Evolutionary conservation across 805 yeast genomes (phyloP), one percentile per base, ranked within the genome.

Genomic region (Myxozyma monticola): DNA sequence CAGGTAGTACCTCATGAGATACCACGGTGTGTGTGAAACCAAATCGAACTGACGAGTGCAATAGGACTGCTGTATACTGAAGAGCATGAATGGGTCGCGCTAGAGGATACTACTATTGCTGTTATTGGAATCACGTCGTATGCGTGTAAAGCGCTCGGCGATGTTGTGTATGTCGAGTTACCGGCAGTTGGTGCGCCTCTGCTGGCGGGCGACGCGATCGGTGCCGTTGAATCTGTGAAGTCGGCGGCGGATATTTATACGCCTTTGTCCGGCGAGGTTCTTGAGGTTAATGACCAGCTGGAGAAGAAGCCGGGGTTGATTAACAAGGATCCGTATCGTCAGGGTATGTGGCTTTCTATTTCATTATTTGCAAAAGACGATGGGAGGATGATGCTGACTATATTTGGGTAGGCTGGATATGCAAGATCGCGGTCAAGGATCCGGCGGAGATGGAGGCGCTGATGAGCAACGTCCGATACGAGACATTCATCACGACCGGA

Each of bases 61-160:
- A 7, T 28, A 52, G 57, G 50, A 15, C 21, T 54, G 34, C 33
- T 39, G 15, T 54, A 43, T 51, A 50, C 98, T 9, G 71, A 75
- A 45, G 96, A 93, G 65, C 99, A 91, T 74, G 99, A 91, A 73
- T 91, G 97, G 96, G 71, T 93, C 49, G 90, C 96, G 3, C 76
- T 81, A 48, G 95, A 86, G 67, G 78, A 79, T 24, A 96, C 90
- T 69, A 87, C 87, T 54, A 75, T 83, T 37, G 53, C 43, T 15
- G 47, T 53, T 24, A 18, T 91, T 48, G 99, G 99, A 26, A 88
- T 93, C 69, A 89, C 99, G 50, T 81, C 79, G 63, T 90, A 93
- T 67, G 99, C 99, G 17, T 84, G 96, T 20, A 96, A 89, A 64
- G 95, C 98, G 6, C 79, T 93, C 54, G 99, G 99, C 38, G 99